phyloP scores from a whole-genome alignment of 2,329 filamentous ascomycete genomes.

The Apiospora rasikravindrae region DNA sequence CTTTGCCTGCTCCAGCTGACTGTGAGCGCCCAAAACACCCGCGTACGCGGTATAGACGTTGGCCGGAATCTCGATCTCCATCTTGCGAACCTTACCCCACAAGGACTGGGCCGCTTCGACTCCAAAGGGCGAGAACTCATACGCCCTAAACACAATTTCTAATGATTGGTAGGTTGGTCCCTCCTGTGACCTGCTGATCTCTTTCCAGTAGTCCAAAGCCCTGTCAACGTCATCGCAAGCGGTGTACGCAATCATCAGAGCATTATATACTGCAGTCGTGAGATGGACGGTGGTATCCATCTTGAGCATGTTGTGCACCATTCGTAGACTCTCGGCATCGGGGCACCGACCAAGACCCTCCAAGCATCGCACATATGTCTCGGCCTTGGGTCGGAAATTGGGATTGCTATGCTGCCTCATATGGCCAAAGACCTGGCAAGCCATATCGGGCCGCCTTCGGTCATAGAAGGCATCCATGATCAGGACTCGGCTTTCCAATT shows the following conservation, averaged over 20 bases:
- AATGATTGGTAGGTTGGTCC: slow-evolving; percentile 85
- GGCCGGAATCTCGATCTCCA: slow-evolving; percentile 80
- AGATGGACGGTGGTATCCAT: slow-evolving; percentile 83
- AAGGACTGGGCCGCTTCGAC: slow-evolving; percentile 67
- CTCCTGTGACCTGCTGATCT: slow-evolving; percentile 83
- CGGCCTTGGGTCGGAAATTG: slow-evolving; percentile 67
- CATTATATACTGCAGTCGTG: slow-evolving; percentile 78
- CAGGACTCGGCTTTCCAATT: slow-evolving; percentile 66
- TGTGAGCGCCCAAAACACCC: slow-evolving; percentile 76
- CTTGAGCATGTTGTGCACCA: slow-evolving; percentile 92
- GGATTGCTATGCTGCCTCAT: slow-evolving; percentile 81
- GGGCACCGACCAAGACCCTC: slow-evolving; percentile 70
- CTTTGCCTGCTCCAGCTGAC: slow-evolving; percentile 70
- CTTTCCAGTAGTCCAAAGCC: slow-evolving; percentile 80
- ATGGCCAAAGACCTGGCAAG: slow-evolving; percentile 84
- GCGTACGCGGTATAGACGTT: slow-evolving; percentile 78
- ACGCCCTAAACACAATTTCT: slow-evolving; percentile 79
- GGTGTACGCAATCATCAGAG: slow-evolving; percentile 85
- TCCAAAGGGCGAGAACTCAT: slow-evolving; percentile 66
- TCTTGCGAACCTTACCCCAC: slow-evolving; percentile 72
- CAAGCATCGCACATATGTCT: slow-evolving; percentile 80
- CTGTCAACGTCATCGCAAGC: slow-evolving; percentile 68
- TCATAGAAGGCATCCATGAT: slow-evolving; percentile 86
- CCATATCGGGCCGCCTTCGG: slow-evolving; percentile 81
- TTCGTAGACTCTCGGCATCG: slow-evolving; percentile 69